These are phyloP conservation scores for Metarhizium humberi DNA, from an alignment of 2,329 filamentous ascomycete species.

Conservation along the genomic window DNA sequence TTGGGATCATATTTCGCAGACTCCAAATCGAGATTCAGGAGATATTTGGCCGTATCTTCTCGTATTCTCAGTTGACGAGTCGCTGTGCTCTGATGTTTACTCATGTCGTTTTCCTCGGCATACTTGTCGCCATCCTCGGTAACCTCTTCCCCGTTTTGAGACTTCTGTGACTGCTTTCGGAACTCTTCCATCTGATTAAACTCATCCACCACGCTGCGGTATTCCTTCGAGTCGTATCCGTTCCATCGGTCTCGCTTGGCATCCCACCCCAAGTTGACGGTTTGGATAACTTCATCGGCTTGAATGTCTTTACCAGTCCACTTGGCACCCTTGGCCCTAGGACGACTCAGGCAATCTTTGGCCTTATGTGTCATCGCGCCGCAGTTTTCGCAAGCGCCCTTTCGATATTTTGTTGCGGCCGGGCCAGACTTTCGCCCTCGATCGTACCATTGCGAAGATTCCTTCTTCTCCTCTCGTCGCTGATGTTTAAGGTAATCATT, in stretches of 20 bases:
- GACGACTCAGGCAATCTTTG: constrained; percentile 85
- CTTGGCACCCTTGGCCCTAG: constrained; percentile 79
- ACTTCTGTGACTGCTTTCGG: constrained; percentile 41
- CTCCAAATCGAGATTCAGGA: constrained; percentile 89
- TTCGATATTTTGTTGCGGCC: constrained; percentile 91
- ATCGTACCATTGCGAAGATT: constrained; percentile 84
- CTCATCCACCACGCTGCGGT: constrained; percentile 77
- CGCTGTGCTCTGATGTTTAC: constrained; percentile 80
- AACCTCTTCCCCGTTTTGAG: constrained; percentile 32
- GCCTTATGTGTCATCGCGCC: constrained; percentile 94
- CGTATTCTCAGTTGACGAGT: constrained; percentile 84
- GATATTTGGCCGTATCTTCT: constrained; percentile 95
- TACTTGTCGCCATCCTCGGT: constrained; percentile 62
- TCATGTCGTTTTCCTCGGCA: constrained; percentile 95
- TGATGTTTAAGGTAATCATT: constrained; percentile 96
- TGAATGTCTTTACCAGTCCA: constrained; percentile 92
- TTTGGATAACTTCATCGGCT: constrained; percentile 79
- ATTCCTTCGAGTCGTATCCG: constrained; percentile 87
- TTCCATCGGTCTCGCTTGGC: constrained; percentile 98
- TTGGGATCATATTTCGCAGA: constrained; percentile 98
- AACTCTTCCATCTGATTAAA: constrained; percentile 80
- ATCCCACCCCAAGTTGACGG: constrained; percentile 87
- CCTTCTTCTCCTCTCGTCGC: constrained; percentile 52
- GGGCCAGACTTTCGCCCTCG: constrained; percentile 76
- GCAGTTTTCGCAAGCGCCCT: constrained; percentile 97